Conservation (phyloP, 2,329 filamentous ascomycete species). For the Trichoderma breve region DNA sequence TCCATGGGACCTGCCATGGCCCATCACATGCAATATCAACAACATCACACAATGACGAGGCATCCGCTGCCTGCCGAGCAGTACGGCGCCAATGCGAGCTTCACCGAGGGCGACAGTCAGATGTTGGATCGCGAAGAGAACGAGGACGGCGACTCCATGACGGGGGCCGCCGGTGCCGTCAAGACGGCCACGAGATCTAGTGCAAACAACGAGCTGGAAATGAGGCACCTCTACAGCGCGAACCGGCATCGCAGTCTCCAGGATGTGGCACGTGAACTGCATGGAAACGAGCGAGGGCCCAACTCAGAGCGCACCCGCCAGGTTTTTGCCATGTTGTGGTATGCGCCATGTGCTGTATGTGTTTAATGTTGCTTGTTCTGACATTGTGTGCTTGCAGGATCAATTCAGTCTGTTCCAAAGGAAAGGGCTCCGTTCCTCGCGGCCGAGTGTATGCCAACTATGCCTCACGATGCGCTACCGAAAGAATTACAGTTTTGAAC, state of each 20-base stretch:
- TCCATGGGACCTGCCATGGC: constrained; percentile 45
- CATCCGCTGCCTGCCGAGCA: constrained; percentile 56
- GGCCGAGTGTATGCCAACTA: constrained; percentile 96
- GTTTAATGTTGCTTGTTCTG: not conserved
- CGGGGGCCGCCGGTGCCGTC: constrained; percentile 43
- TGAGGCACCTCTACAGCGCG: constrained; percentile 69
- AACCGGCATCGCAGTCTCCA: constrained; percentile 66
- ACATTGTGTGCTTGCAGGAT: constrained; percentile 57
- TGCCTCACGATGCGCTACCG: constrained; percentile 85
- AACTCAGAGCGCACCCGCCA: constrained; percentile 82
- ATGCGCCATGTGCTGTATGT: constrained; percentile 34
- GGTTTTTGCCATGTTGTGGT: constrained; percentile 88
- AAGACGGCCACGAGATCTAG: constrained; percentile 65
- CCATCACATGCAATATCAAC: constrained; percentile 45
- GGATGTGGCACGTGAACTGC: constrained; percentile 72
- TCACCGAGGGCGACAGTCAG: constrained; percentile 57
- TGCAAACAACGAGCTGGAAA: constrained; percentile 77
- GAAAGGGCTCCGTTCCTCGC: constrained; percentile 83
- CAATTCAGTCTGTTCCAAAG: constrained; percentile 67
- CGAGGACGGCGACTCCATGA: constrained; percentile 55
- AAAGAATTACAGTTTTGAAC: constrained; percentile 91
- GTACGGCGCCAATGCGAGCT: constrained; percentile 52
- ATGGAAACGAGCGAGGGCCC: constrained; percentile 75
- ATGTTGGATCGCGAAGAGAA: constrained; percentile 60
- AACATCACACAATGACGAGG: constrained; percentile 41